Conservation (phyloP, 352 stramenopile species). For the Saprolegnia parasitica region DNA sequence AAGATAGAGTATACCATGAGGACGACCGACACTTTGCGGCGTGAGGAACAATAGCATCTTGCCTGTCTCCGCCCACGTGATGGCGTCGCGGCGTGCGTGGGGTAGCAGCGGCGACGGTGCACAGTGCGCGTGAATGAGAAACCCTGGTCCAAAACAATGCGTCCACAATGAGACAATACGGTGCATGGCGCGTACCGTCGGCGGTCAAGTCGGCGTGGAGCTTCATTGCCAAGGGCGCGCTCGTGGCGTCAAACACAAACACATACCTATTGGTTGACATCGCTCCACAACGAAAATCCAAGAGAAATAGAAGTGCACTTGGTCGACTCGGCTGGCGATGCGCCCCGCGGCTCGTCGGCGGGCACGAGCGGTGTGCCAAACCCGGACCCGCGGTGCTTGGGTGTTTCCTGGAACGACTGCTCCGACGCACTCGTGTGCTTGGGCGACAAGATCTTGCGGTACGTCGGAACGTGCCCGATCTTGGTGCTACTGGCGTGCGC, state of each 20-base stretch:
- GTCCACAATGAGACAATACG: background rate
- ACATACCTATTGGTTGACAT: slow-evolving; percentile 23
- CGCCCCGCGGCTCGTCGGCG: background rate
- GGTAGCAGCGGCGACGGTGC: slow-evolving; percentile 11
- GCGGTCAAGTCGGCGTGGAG: slow-evolving; percentile 24
- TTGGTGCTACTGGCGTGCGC: background rate
- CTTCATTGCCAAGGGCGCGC: slow-evolving; percentile 20
- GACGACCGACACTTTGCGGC: slow-evolving; percentile 60
- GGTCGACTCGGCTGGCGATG: background rate
- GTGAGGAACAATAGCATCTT: slow-evolving; percentile 69
- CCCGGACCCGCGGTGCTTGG: background rate
- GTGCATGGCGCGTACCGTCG: background rate
- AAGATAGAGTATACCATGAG: slow-evolving; percentile 31
- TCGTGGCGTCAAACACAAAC: slow-evolving; percentile 29
- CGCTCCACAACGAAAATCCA: background rate
- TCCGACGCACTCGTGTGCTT: background rate
- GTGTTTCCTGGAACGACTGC: background rate
- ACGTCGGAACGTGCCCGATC: slow-evolving; percentile 2
- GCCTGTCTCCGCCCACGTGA: slow-evolving; percentile 52
- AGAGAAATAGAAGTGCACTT: background rate
- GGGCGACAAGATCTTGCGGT: slow-evolving; percentile 20
- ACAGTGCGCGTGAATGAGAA: slow-evolving; percentile 19
- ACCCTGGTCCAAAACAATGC: background rate
- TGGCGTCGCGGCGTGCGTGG: slow-evolving; percentile 36
- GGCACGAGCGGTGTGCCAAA: background rate